Evolutionary conservation across 805 yeast species (phyloP).

Genomic region (Teunomyces atbi): DNA sequence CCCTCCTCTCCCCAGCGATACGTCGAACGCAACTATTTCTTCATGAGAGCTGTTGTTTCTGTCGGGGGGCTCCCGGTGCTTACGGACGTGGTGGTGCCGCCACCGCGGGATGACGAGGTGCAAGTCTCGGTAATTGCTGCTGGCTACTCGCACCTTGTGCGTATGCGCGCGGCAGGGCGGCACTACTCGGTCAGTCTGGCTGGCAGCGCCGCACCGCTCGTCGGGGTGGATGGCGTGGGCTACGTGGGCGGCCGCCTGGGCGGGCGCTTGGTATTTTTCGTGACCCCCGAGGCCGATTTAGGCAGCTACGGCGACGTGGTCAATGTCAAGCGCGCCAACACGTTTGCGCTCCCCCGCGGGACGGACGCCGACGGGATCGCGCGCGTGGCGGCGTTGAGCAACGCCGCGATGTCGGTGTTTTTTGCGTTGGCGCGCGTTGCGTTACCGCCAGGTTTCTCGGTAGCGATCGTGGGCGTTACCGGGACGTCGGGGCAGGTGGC

Average conservation of each 20-base stretch:
- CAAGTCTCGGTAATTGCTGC: slow-evolving; percentile 9
- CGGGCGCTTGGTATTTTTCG: slow-evolving; percentile 11
- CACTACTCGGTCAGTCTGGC: slow-evolving; percentile 7
- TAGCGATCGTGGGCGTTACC: slow-evolving; percentile 11
- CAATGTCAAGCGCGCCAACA: slow-evolving; percentile 6
- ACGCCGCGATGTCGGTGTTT: slow-evolving; percentile 10
- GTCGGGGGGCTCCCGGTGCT: slow-evolving; percentile 5
- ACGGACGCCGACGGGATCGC: slow-evolving; percentile 7
- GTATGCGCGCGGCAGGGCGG: slow-evolving; percentile 8
- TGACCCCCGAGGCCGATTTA: neutral
- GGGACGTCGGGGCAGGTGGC: slow-evolving; percentile 10
- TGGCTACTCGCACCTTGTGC: slow-evolving; percentile 11
- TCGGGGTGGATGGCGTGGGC: slow-evolving; percentile 15
- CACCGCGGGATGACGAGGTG: slow-evolving; percentile 10
- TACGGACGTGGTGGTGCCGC: slow-evolving; percentile 1
- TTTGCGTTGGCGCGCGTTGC: slow-evolving; percentile 9
- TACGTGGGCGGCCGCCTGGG: slow-evolving; percentile 7
- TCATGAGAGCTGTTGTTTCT: slow-evolving; percentile 6
- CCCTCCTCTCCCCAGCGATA: too few relatives aligned
- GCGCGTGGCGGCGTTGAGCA: slow-evolving; percentile 11
- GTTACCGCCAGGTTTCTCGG: slow-evolving; percentile 6
- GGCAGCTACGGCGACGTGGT: slow-evolving; percentile 10
- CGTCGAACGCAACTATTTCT: too few relatives aligned
- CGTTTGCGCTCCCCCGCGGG: slow-evolving; percentile 6
- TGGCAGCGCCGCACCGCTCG: neutral